Evolutionary conservation across 1,139 yeast genomes (phyloP).

Genomic region (Kodamaea suecica): DNA sequence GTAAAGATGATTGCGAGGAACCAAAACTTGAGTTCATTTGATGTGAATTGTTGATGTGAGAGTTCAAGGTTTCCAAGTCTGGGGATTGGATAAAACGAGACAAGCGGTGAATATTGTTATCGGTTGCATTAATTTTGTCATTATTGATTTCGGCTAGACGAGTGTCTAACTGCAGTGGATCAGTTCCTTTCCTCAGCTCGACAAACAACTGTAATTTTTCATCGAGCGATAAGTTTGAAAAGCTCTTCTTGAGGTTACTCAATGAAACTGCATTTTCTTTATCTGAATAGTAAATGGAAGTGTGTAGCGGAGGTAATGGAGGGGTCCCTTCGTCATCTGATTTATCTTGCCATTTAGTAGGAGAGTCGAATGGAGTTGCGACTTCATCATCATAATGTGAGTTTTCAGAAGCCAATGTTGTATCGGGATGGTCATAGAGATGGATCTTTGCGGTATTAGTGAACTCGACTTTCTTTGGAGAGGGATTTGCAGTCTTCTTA

Average conservation of each 20-base stretch:
- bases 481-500: slow-evolving; percentile 29
- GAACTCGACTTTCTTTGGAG: slow-evolving; percentile 43
- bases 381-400: slow-evolving; percentile 3
- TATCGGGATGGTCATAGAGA: slow-evolving; percentile 23
- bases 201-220: slow-evolving; percentile 40
- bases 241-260: slow-evolving; percentile 11
- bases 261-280: slow-evolving; percentile 1
- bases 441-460: slow-evolving; percentile 36
- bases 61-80: slow-evolving; percentile 4
- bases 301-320: slow-evolving; percentile 28
- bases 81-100: slow-evolving; percentile 34
- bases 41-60: background rate
- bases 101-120: slow-evolving; percentile 35
- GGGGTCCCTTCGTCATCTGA: slow-evolving; percentile 28
- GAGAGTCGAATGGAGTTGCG: slow-evolving; percentile 3
- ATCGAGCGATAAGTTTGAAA: slow-evolving; percentile 33
- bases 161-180: slow-evolving; percentile 26
- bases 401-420: slow-evolving; percentile 7
- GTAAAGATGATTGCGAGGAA: slow-evolving; percentile 46
- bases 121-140: slow-evolving; percentile 28
- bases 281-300: no score
- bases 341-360: slow-evolving; percentile 10
- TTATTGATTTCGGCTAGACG: slow-evolving; percentile 34
- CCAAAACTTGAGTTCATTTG: slow-evolving; percentile 22
- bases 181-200: slow-evolving; percentile 9